Evolutionary conservation across 352 stramenopile genomes (phyloP), one percentile per base, ranked within the genome.

Genomic region (Thraustochytrium sp.): DNA sequence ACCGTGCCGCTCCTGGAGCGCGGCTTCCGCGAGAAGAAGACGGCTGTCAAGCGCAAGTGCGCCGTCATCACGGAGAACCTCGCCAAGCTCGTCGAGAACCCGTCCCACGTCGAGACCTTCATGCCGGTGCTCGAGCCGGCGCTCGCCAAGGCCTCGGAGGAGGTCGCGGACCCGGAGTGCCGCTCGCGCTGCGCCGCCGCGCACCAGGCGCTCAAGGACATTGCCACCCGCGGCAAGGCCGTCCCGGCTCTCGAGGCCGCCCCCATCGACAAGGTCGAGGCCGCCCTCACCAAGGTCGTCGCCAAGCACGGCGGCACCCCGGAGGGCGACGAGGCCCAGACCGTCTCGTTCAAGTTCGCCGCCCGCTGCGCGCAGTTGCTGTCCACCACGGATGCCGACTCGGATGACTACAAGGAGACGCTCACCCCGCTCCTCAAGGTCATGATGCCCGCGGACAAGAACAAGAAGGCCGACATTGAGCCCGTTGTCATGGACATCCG

Each of bases 61-160:
- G 94, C 95, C 85, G 95, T 99, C 84, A 98, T 99, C 85, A 98
- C 98, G 88, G 94, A 98, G 91, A 99, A 98, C 90, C 98, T 99
- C 95, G 97, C 92, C 89, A 98, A 98, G 92, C 91, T 99, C 51
- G 97, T 98, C 85, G 96, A 99, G 88, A 95, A 98, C 87, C 94
- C 96, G 1, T 87, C 96, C 85, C 94, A 98, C 87, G 96, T 95
- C 11, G 94, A 96, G 89, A 92, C 97, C 38, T 99, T 99, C 90
- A 94, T 98, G 88, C 95, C 95, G 34, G 95, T 98, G 85, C 91
- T 99, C 13, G 91, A 99, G 53, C 96, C 96, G 76, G 96, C 94
- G 62, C 91, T 99, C 48, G 92, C 98, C 88, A 97, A 96, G 86
- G 97, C 98, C 82, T 96, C 97, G 51, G 90, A 96, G 62, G 96